phyloP scores from a whole-genome alignment of 768 basidiomycete genomes.

The Pleurotus salmoneostramineus region DNA sequence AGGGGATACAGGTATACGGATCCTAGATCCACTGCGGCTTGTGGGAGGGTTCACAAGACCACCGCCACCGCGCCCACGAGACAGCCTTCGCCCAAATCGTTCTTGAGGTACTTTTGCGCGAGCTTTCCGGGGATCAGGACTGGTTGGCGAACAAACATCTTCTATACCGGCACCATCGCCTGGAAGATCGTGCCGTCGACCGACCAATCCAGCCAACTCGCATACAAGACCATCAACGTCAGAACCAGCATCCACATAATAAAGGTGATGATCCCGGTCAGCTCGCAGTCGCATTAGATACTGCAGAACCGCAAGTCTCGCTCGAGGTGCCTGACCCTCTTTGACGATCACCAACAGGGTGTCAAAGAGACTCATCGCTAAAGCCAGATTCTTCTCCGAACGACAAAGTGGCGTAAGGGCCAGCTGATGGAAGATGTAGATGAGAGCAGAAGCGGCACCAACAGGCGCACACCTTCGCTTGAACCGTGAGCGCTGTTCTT shows the following conservation, averaged over 20 bases:
- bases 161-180: constrained; percentile 8
- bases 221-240: constrained; percentile 56
- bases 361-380: constrained; percentile 53
- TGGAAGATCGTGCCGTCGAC: constrained; percentile 28
- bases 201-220: constrained; percentile 61
- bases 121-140: constrained; percentile 34
- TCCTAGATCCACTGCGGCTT: constrained; percentile 64
- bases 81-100: constrained; percentile 44
- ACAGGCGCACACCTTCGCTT: constrained; percentile 32
- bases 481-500: constrained; percentile 15
- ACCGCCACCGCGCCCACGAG: constrained; percentile 47
- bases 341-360: constrained; percentile 45
- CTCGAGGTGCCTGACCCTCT: constrained; percentile 47
- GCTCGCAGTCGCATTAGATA: constrained; percentile 88
- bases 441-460: constrained; percentile 58
- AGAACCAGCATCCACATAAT: constrained; percentile 50
- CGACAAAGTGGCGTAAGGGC: constrained; percentile 64
- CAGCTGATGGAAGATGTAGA: constrained; percentile 66
- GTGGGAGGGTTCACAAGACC: constrained; percentile 36
- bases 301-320: constrained; percentile 71
- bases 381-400: constrained; percentile 36
- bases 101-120: constrained; percentile 49
- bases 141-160: constrained; percentile 14
- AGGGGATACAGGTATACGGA: constrained; percentile 23
- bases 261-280: constrained; percentile 86